Conservation (phyloP, 176 grass and related monocot genomes). For the Phragmites australis region DNA sequence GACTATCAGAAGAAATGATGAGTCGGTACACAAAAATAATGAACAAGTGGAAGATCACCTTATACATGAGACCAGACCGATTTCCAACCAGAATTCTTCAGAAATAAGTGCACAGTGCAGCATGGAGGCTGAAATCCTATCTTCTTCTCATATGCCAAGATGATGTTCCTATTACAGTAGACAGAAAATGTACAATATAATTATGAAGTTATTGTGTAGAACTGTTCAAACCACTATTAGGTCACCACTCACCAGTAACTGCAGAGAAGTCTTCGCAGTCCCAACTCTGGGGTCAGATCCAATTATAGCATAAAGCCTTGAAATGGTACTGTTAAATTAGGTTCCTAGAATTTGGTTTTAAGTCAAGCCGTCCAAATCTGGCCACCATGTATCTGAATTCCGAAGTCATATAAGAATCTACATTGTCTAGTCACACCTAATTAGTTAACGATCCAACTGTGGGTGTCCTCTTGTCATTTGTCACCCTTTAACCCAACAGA, state of each 20-base stretch:
- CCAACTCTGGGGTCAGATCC: background rate
- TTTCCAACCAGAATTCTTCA: background rate
- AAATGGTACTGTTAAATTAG: too few species aligned
- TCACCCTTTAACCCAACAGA: background rate
- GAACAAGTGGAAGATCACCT: background rate
- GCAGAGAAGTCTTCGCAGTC: background rate
- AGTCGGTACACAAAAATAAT: background rate
- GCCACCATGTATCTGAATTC: background rate
- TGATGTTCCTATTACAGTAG: background rate
- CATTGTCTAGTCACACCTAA: too few species aligned
- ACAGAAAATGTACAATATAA: background rate
- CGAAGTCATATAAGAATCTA: too few species aligned
- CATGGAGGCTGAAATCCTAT: conserved; percentile 26
- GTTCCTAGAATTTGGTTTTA: background rate
- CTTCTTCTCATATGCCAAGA: conserved; percentile 26
- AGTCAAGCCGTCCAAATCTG: background rate
- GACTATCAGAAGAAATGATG: background rate
- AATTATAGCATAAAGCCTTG: background rate
- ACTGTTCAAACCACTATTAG: background rate
- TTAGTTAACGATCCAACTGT: too few species aligned
- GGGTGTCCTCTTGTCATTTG: background rate
- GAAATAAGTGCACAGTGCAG: conserved; percentile 29
- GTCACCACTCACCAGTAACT: background rate
- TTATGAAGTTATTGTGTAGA: background rate
- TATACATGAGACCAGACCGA: background rate